phyloP scores from a whole-genome alignment of 768 basidiomycete species.

The Crucibulum laeve region DNA sequence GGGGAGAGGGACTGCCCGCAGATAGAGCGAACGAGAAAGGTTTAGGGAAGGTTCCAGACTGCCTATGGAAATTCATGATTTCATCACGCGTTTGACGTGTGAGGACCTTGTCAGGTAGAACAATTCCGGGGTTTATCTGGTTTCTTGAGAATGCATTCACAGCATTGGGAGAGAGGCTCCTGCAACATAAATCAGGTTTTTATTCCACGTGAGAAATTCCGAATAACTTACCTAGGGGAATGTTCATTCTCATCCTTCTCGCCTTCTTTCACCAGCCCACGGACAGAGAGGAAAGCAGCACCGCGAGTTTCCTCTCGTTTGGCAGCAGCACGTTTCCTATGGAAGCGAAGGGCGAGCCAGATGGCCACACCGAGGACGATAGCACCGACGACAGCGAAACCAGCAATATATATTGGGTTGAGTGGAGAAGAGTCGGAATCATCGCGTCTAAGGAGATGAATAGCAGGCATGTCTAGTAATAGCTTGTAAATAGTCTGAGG shows the following conservation, averaged over 20 bases:
- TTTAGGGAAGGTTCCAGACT: conserved; percentile 35
- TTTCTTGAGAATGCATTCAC: conserved; percentile 32
- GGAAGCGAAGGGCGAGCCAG: conserved; percentile 40
- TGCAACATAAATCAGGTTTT: conserved; percentile 1
- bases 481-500: neutral
- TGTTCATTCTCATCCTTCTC: conserved; percentile 17
- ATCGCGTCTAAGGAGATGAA: conserved; percentile 11
- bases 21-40: conserved; percentile 38
- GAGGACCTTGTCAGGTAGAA: conserved; percentile 50
- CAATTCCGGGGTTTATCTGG: conserved; percentile 38
- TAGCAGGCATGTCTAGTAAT: conserved; percentile 13
- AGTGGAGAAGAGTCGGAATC: conserved; percentile 8
- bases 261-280: conserved; percentile 37
- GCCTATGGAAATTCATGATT: conserved; percentile 38
- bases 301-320: conserved; percentile 31
- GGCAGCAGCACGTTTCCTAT: conserved; percentile 33
- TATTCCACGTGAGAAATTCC: neutral
- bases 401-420: conserved; percentile 40
- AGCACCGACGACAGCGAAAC: conserved; percentile 42
- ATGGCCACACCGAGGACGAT: conserved; percentile 30
- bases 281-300: conserved; percentile 44
- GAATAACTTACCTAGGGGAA: neutral
- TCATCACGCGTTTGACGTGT: conserved; percentile 32
- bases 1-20: conserved; percentile 11
- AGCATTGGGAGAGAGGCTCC: neutral